Conservation (phyloP, 192 early-diverging fungal genomes). For the Chytriomyces confervae region DNA sequence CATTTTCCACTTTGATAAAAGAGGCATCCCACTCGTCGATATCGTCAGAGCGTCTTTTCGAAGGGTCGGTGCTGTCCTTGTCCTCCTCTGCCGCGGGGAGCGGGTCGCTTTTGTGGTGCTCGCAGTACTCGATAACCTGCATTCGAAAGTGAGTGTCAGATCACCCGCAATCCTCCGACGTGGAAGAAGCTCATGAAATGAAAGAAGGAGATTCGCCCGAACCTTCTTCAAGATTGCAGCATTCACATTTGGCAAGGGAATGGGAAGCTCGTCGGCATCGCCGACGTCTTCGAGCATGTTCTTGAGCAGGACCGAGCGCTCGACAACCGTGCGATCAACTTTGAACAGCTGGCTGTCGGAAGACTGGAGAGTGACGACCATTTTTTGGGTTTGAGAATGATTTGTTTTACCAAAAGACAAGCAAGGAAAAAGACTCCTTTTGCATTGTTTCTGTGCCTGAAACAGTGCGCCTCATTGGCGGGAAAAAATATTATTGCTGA, state of each 20-base stretch:
- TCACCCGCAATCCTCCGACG: background rate
- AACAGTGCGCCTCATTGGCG: no score
- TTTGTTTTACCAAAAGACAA: background rate
- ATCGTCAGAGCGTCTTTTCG: constrained; percentile 49
- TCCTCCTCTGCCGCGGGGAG: constrained; percentile 47
- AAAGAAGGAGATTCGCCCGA: background rate
- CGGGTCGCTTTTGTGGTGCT: constrained; percentile 63
- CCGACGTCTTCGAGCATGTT: constrained; percentile 84
- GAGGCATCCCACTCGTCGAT: constrained; percentile 63
- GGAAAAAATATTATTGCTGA: no score
- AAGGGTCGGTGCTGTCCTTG: constrained; percentile 42
- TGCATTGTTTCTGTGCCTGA: no score
- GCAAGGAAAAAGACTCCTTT: no score
- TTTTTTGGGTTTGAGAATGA: background rate
- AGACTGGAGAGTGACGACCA: constrained; percentile 19
- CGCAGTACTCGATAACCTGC: constrained; percentile 59
- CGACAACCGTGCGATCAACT: constrained; percentile 68
- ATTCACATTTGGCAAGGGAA: constrained; percentile 64
- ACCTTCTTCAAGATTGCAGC: constrained; percentile 55
- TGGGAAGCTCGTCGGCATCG: constrained; percentile 58
- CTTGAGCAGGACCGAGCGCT: constrained; percentile 73
- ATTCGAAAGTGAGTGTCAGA: background rate
- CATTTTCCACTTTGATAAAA: constrained; percentile 63
- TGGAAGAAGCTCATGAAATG: background rate
- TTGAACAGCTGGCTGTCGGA: constrained; percentile 51